Conservation (phyloP, 129 eudicot genomes). For the Artemisia argyi region DNA sequence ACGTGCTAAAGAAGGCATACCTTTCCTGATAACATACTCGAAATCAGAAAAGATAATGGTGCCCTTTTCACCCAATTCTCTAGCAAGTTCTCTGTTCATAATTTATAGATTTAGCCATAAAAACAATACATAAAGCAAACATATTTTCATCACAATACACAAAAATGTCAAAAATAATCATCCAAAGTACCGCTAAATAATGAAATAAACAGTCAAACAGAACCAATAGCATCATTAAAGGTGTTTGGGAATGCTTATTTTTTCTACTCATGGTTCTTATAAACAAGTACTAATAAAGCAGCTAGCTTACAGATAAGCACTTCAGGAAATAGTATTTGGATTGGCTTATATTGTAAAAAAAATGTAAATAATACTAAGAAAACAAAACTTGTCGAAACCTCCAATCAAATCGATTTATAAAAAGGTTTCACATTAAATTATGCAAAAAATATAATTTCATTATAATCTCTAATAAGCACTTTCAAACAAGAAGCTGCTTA, state of each 20-base stretch:
- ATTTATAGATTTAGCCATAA: slow-evolving; percentile 23
- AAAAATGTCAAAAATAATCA: not conserved
- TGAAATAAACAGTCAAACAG: not conserved
- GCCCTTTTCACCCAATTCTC: slow-evolving; percentile 81
- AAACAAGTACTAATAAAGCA: no score
- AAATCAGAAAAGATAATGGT: slow-evolving; percentile 73
- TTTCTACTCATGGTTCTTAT: not conserved
- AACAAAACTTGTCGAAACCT: no score
- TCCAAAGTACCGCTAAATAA: not conserved
- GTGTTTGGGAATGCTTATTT: no score
- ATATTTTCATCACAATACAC: slow-evolving; percentile 6
- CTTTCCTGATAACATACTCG: slow-evolving; percentile 72
- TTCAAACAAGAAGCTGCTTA: no score
- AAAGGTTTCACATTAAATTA: no score
- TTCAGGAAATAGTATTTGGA: no score
- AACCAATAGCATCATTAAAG: not conserved
- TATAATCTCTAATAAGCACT: no score
- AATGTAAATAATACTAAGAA: no score
- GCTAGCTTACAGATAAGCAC: not conserved
- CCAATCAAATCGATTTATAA: no score
- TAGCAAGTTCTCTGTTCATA: slow-evolving; percentile 78
- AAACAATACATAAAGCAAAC: not conserved
- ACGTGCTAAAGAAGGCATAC: slow-evolving; percentile 36
- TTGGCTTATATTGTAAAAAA: no score
- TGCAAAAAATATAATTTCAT: no score